Evolutionary conservation across 2,329 filamentous ascomycete genomes (phyloP).

Genomic region (Colletotrichum aenigma): DNA sequence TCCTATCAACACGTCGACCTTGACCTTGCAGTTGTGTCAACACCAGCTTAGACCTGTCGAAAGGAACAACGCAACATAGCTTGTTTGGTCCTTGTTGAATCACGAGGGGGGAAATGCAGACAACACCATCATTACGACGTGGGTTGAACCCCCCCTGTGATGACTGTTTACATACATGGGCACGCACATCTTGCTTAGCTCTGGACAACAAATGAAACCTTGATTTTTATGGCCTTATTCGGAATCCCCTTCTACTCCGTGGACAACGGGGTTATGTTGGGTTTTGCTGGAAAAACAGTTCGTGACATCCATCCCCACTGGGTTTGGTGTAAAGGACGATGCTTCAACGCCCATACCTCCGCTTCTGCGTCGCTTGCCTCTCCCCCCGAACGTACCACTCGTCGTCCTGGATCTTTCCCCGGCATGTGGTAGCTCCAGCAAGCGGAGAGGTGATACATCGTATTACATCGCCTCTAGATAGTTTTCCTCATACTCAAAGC

Average conservation of each 20-base stretch:
- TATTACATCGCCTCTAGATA: background rate
- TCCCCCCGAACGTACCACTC: background rate
- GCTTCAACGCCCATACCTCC: background rate
- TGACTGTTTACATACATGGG: background rate
- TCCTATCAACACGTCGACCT: background rate
- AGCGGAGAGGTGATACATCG: background rate
- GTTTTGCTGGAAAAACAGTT: background rate
- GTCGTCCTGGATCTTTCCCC: background rate
- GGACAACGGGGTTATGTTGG: background rate
- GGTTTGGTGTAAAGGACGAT: background rate
- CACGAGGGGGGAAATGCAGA: background rate
- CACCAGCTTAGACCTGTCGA: background rate
- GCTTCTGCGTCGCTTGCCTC: background rate
- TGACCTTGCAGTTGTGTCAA: background rate
- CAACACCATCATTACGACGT: background rate
- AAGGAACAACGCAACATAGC: background rate
- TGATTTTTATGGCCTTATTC: background rate
- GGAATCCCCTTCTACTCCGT: background rate
- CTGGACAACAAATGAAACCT: background rate
- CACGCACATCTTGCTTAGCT: background rate
- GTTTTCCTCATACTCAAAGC: constrained; percentile 29
- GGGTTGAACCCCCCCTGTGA: background rate
- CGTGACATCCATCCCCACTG: background rate
- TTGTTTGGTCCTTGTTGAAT: background rate
- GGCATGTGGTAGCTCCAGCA: background rate